Evolutionary conservation across 208 protist species (phyloP).

Genomic region (Leishmania amazonensis): DNA sequence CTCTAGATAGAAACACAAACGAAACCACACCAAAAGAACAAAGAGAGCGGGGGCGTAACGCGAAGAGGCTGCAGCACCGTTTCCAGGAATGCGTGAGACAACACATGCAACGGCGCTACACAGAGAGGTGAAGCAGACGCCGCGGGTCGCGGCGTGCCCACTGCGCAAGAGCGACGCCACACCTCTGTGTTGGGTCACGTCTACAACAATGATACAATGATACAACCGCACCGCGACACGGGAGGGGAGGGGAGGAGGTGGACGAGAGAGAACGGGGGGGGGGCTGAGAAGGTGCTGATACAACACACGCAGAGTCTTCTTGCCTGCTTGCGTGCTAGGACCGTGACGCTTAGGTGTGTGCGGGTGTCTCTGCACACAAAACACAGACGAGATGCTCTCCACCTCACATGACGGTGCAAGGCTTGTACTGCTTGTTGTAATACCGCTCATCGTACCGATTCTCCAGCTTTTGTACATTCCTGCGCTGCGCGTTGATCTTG

Average conservation of each 20-base stretch:
- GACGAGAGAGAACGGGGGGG: background rate
- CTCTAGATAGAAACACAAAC: background rate
- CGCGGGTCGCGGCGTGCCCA: no score
- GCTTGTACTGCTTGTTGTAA: constrained; percentile 32
- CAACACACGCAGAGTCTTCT: background rate
- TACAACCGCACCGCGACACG: background rate
- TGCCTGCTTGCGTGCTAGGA: background rate
- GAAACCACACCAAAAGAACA: background rate
- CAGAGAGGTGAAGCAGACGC: no score
- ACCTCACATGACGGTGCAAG: constrained; percentile 38
- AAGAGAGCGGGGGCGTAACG: no score
- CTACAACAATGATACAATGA: background rate
- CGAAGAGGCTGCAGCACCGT: no score
- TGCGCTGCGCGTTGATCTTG: constrained; percentile 30
- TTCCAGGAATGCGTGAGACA: no score
- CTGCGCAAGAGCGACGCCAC: background rate
- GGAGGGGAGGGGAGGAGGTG: background rate
- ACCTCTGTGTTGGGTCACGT: background rate
- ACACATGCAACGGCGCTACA: no score
- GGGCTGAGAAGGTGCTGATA: background rate
- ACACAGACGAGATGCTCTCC: constrained; percentile 1
- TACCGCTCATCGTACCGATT: constrained; percentile 15
- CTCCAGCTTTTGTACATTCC: background rate
- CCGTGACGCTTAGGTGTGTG: background rate
- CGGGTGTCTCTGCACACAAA: background rate